Evolutionary conservation across 2,329 filamentous ascomycete species (phyloP), one percentile per base, ranked within the genome.

Genomic region (Lasiodiplodia gonubiensis): DNA sequence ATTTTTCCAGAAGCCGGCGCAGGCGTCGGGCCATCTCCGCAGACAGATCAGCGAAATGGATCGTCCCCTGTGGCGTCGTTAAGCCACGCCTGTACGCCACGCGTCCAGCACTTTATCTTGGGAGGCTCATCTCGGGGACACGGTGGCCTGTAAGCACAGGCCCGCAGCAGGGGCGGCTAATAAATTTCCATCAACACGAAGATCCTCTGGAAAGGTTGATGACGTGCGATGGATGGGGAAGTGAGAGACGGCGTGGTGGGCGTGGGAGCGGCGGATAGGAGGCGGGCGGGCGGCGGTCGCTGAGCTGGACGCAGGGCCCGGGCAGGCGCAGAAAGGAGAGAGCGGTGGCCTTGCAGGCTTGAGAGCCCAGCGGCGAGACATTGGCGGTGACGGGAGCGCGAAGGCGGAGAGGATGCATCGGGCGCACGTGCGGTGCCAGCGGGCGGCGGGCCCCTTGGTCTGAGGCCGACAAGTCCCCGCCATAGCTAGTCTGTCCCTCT

Each of bases 101-200:
- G 59, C 59, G 59, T 52, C 23, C 30, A 35, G 46, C 59, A 51
- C 59, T 63, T 23, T 51, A 51, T 63, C 42, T 35, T 35, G n/a
- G 42, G 59, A 35, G 53, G 42, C 25, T 63, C 59, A 63, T 63
- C 59, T 63, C 59, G 59, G 59, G 25, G 59, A 63, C 59, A 63
- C 59, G 59, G 59, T 63, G 59, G 59, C 59, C 46, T 51, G 57
- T 49, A 27, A 51, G 59, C 59, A 63, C 59, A 63, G 59, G 42
- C 57, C 57, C 18, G 3, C 7, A 18, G 23, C 10, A 48, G 23
- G 57, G 55, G 37, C 23, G 8, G 57, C 8, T 33, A 11, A 51
- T 63, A 63, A 66, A 66, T 66, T 66, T 66, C 52, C 52, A 57
- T 66, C 64, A 59, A 46, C 49, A 65, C 39, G 52, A 39, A 49